Evolutionary conservation across 305 asterid species (phyloP).

Genomic region (Rubia peregrina): DNA sequence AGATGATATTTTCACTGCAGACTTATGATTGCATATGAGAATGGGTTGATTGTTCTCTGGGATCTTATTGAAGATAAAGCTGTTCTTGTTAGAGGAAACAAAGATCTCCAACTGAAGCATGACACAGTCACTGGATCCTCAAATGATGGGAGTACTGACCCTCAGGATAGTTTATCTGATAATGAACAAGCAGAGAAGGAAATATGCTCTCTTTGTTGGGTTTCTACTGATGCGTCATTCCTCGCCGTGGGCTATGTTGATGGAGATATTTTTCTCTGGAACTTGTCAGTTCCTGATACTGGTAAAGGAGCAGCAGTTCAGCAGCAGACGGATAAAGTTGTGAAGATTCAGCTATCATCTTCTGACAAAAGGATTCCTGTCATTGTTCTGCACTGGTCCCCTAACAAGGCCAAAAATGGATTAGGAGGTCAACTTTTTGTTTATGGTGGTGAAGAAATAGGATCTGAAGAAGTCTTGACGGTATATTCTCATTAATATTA

Average conservation of each 20-base stretch:
- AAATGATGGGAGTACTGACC: constrained; percentile 36
- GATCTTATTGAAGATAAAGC: constrained; percentile 81
- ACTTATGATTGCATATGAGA: constrained; percentile 84
- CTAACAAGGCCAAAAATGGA: constrained; percentile 43
- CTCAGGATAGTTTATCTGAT: constrained; percentile 35
- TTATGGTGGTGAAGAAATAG: constrained; percentile 92
- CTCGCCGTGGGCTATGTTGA: constrained; percentile 97
- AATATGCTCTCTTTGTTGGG: constrained; percentile 97
- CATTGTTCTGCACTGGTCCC: constrained; percentile 82
- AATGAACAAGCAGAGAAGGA: constrained; percentile 68
- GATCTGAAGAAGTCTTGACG: constrained; percentile 92
- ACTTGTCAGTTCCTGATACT: constrained; percentile 48
- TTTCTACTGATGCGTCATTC: constrained; percentile 75
- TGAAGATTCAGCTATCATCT: constrained; percentile 70
- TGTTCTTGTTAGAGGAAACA: constrained; percentile 54
- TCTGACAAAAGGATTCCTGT: constrained; percentile 87
- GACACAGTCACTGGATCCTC: constrained; percentile 42
- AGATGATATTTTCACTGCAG: constrained; percentile 36
- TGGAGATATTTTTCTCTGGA: constrained; percentile 91
- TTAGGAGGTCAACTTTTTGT: constrained; percentile 74
- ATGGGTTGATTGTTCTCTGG: constrained; percentile 88
- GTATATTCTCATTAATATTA: constrained; percentile 37
- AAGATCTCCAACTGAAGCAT: constrained; percentile 58
- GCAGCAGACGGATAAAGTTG: constrained; percentile 41
- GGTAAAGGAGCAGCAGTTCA: constrained; percentile 38